Conservation (phyloP, 306 rosid genomes). For the Prunus armeniaca region DNA sequence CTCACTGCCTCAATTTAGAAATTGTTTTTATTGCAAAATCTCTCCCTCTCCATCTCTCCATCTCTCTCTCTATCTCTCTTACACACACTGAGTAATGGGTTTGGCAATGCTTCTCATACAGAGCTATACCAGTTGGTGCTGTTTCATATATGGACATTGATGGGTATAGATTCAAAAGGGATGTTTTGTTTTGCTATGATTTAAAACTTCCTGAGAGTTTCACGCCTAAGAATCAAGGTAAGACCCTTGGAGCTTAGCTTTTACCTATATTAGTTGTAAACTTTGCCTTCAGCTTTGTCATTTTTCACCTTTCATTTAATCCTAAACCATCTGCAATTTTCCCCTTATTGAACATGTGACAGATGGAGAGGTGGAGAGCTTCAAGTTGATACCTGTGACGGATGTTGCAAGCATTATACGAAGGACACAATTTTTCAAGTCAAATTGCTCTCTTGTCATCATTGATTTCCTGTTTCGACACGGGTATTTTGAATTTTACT, state of each 20-base stretch:
- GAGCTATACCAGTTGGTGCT: conserved; percentile 73
- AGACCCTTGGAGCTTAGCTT: neutral
- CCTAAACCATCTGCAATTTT: neutral
- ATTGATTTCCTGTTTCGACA: conserved; percentile 76
- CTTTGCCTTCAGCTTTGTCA: neutral
- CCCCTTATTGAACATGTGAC: conserved; percentile 14
- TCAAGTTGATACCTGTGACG: conserved; percentile 58
- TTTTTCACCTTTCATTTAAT: neutral
- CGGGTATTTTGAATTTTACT: conserved; percentile 43
- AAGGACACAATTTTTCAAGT: too few species aligned
- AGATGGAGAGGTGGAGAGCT: conserved; percentile 93
- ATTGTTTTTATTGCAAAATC: too few species aligned
- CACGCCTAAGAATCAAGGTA: conserved; percentile 77
- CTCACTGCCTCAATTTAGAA: neutral
- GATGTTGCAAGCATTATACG: neutral
- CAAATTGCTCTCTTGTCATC: conserved; percentile 37
- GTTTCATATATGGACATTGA: conserved; percentile 82
- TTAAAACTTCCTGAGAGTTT: conserved; percentile 40
- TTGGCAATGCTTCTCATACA: conserved; percentile 34
- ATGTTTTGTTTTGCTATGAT: conserved; percentile 62
- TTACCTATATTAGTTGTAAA: neutral
- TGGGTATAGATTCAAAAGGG: conserved; percentile 66
- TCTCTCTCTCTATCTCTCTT: neutral
- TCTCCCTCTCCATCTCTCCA: too few species aligned
- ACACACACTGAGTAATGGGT: neutral